phyloP scores from a whole-genome alignment of 176 grass and related monocot genomes.

The Triticum monococcum region DNA sequence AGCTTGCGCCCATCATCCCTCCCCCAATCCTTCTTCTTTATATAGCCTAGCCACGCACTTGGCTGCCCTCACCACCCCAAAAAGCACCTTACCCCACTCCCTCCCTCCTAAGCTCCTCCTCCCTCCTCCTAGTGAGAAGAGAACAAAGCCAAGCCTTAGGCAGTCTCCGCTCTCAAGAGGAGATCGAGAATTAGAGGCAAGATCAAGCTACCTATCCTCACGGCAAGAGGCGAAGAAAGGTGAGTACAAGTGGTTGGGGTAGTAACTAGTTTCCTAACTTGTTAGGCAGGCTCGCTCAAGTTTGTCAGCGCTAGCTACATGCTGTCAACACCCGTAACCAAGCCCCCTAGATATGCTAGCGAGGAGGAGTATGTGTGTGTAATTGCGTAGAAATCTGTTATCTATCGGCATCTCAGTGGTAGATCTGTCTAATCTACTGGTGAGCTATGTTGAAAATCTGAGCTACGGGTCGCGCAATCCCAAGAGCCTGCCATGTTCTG shows the following conservation, averaged over 20 bases:
- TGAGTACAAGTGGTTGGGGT: constrained; percentile 23
- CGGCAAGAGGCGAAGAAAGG: constrained; percentile 32
- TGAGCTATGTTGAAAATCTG: constrained; percentile 20
- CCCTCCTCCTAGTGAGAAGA: constrained; percentile 19
- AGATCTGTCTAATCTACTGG: constrained; percentile 11
- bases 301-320: constrained; percentile 16
- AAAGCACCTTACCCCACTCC: constrained; percentile 35
- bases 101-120: constrained; percentile 9
- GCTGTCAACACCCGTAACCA: not conserved
- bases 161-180: not conserved
- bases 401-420: not conserved
- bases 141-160: constrained; percentile 11
- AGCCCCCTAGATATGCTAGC: not conserved
- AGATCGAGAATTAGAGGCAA: constrained; percentile 30
- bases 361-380: not conserved
- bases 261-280: constrained; percentile 10
- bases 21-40: constrained; percentile 38
- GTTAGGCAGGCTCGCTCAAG: constrained; percentile 16
- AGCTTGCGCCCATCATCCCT: constrained; percentile 18
- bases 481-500: constrained; percentile 25
- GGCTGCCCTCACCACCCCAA: constrained; percentile 23
- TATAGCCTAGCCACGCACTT: constrained; percentile 50
- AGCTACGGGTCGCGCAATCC: constrained; percentile 27
- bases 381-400: not conserved
- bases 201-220: constrained; percentile 19